Evolutionary conservation across 2,329 filamentous ascomycete species (phyloP), one percentile per base, ranked within the genome.

Genomic region (Lasiodiplodia sp.): DNA sequence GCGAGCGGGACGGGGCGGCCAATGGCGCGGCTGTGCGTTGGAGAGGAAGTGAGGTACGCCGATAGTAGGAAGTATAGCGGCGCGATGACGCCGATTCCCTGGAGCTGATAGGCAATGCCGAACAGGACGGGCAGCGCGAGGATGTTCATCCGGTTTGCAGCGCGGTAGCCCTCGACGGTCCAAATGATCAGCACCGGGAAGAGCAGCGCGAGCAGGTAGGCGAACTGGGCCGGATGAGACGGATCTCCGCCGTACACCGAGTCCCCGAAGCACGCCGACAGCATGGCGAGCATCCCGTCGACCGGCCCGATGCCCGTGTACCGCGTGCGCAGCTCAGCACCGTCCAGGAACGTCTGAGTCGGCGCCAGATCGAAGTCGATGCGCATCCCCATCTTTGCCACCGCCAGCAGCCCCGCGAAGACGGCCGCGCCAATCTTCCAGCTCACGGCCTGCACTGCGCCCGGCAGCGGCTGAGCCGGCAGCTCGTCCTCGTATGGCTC

Each of bases 1-100:
- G 68, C 56, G 1, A 71, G 52, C 8, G 72, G 60, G 12, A 75
- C 49, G 2, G 63, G 64, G 21, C 72, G 68, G 31, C 65, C 57
- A 12, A 62, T 40, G 6, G 71, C 55, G 1, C 67, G 53, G 40
- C 70, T 72, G 60, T 74, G 10, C 70, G 51, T 2, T 63, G 52
- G 38, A 74, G 16, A 49, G 11, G 1, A 56, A 31, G 8, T 55
- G 70, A 73, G 28, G 67, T 57, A 73, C 53, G 58, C 70, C 73
- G 21, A 66, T 44, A 70, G 72, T 12, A 73, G 68, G 51, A 72
- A 76, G 66, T 73, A 76, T 1, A 75, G 31, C 11, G 76, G 75
- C 7, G 73, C 71, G 51, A 75, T 73, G 18, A 31, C 51, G 34
- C 56, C 67, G n/a, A 70, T 68, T 47, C 67, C 55, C 7, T 40